Conservation (phyloP, 1,139 yeast species). For the Fermentozyma sake region DNA sequence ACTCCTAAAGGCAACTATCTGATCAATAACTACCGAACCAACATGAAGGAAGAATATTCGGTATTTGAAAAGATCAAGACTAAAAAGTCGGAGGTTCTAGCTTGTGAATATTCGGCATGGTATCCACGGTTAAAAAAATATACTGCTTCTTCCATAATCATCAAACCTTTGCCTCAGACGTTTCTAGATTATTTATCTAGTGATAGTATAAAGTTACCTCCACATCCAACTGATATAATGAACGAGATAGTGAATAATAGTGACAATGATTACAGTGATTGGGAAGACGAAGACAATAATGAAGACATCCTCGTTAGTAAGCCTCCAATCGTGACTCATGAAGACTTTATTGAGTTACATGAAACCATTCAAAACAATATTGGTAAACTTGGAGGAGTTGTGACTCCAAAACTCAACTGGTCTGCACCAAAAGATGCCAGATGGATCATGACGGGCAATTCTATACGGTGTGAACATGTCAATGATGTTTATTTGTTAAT, state of each 20-base stretch:
- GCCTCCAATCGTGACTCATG: slow-evolving; percentile 46
- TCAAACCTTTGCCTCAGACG: slow-evolving; percentile 60
- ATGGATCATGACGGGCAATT: slow-evolving; percentile 82
- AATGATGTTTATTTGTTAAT: slow-evolving; percentile 75
- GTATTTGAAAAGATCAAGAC: slow-evolving; percentile 35
- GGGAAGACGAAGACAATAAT: slow-evolving; percentile 51
- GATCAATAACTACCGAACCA: too few relatives aligned
- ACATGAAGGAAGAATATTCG: slow-evolving; percentile 6
- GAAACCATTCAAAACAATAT: slow-evolving; percentile 38
- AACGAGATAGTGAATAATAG: slow-evolving; percentile 36
- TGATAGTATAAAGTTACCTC: slow-evolving; percentile 76
- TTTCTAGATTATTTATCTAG: slow-evolving; percentile 68
- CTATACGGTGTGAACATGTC: slow-evolving; percentile 63
- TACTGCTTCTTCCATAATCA: slow-evolving; percentile 49
- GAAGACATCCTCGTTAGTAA: slow-evolving; percentile 16
- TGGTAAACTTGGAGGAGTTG: slow-evolving; percentile 47
- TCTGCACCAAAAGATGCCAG: slow-evolving; percentile 92
- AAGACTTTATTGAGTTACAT: slow-evolving; percentile 58
- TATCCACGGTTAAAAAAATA: slow-evolving; percentile 47
- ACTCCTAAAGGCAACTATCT: too few relatives aligned
- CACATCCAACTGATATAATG: slow-evolving; percentile 30
- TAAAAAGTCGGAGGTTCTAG: slow-evolving; percentile 48
- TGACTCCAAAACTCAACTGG: slow-evolving; percentile 92
- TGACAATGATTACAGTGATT: slow-evolving; percentile 67
- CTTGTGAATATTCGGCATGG: slow-evolving; percentile 78